A percentile compares a stretch with the other conserved stretches of the same genome.
These are phyloP conservation scores for Melocanna baccifera DNA, from an alignment of 176 grass and related monocot species.

Conservation along the genomic window DNA sequence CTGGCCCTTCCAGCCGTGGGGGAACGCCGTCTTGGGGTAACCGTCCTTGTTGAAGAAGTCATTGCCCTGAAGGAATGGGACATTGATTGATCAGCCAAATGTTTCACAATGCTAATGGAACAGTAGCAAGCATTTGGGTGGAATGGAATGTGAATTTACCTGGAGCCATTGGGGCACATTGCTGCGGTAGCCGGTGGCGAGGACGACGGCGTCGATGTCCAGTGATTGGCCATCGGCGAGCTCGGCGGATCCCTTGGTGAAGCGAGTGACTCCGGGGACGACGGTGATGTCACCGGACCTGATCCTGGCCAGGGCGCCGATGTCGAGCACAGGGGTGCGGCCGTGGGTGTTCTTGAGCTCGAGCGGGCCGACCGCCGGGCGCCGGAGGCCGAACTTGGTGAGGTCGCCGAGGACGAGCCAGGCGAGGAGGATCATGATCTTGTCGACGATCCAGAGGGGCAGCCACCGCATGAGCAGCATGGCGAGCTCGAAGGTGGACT, in stretches of 20 bases:
- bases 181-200: conserved; percentile 82
- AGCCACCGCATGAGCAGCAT: conserved; percentile 72
- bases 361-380: conserved; percentile 61
- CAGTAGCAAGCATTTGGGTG: neutral
- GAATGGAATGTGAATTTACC: conserved; percentile 33
- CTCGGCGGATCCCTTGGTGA: conserved; percentile 42
- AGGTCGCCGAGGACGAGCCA: conserved; percentile 65
- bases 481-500: conserved; percentile 76
- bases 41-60: conserved; percentile 85
- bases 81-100: neutral
- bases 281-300: conserved; percentile 58
- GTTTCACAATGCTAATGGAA: neutral
- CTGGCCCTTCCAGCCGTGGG: conserved; percentile 60
- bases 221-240: conserved; percentile 53
- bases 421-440: conserved; percentile 56
- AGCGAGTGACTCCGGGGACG: conserved; percentile 46
- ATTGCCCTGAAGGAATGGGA: conserved; percentile 33
- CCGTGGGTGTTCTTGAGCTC: conserved; percentile 67
- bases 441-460: conserved; percentile 79
- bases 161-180: conserved; percentile 84
- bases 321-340: conserved; percentile 73
- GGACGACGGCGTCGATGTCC: conserved; percentile 59
- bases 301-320: conserved; percentile 54
- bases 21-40: conserved; percentile 61
- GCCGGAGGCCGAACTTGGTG: conserved; percentile 51